These are phyloP conservation scores for Flagelloscypha sp. DNA, from an alignment of 768 basidiomycete genomes.

Conservation along the genomic window DNA sequence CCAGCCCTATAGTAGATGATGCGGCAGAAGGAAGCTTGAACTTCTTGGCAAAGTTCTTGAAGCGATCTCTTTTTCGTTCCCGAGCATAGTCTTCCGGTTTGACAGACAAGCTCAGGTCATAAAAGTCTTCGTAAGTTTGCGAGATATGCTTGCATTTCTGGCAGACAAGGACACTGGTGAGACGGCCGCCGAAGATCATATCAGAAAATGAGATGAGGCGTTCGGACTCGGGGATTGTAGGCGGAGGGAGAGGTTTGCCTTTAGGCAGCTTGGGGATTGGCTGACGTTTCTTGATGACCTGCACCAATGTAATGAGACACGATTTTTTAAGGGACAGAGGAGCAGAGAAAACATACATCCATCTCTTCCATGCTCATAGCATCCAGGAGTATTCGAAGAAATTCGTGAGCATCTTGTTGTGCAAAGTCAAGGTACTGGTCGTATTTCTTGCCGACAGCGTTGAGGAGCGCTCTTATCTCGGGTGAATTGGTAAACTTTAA, in stretches of 20 bases:
- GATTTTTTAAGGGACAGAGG: background rate
- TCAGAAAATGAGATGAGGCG: constrained; percentile 69
- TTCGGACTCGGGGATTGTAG: constrained; percentile 35
- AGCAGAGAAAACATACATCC: constrained; percentile 46
- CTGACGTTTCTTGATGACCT: constrained; percentile 75
- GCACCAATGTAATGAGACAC: constrained; percentile 3
- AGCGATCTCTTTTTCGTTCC: constrained; percentile 66
- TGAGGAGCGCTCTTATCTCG: constrained; percentile 46
- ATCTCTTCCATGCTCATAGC: constrained; percentile 92
- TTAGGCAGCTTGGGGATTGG: constrained; percentile 27
- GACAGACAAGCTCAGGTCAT: constrained; percentile 86
- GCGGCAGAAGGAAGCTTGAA: constrained; percentile 17
- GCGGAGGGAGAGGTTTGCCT: constrained; percentile 19
- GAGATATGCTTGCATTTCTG: constrained; percentile 92
- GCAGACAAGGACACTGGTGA: constrained; percentile 89
- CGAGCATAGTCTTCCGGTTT: constrained; percentile 72
- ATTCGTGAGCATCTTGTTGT: constrained; percentile 95
- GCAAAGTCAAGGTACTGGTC: constrained; percentile 93
- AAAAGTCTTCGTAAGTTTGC: constrained; percentile 88
- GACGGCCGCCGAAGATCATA: constrained; percentile 82
- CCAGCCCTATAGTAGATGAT: background rate
- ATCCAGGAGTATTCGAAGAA: constrained; percentile 81
- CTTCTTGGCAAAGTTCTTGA: constrained; percentile 67
- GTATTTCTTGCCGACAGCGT: constrained; percentile 71
- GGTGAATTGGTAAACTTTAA: background rate